Conservation (phyloP, 2,329 filamentous ascomycete genomes). For the Talaromyces sp. region DNA sequence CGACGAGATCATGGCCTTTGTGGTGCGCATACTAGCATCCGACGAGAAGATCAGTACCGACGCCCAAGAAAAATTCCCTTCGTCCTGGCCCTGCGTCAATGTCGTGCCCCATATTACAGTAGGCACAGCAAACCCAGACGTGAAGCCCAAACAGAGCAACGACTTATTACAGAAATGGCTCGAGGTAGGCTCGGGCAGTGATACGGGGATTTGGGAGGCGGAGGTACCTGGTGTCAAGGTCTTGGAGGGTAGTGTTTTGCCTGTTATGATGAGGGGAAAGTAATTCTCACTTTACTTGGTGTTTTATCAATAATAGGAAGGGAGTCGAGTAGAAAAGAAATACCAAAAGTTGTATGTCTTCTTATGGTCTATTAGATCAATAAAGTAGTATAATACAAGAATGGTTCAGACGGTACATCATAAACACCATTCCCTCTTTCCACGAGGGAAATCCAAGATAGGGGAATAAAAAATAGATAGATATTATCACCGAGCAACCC, state of each 20-base stretch:
- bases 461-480: too few species aligned
- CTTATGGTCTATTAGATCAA: neutral
- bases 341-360: neutral
- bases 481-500: too few species aligned
- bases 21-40: slow-evolving; percentile 60
- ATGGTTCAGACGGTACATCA: neutral
- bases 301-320: too few species aligned
- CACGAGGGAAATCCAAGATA: too few species aligned
- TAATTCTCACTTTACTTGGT: neutral
- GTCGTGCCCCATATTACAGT: slow-evolving; percentile 80
- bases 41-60: neutral
- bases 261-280: slow-evolving; percentile 38
- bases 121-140: slow-evolving; percentile 65
- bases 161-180: slow-evolving; percentile 73
- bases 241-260: slow-evolving; percentile 52
- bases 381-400: neutral
- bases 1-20: slow-evolving; percentile 81
- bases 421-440: too few species aligned
- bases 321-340: neutral
- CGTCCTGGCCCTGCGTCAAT: slow-evolving; percentile 67
- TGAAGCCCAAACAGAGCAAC: slow-evolving; percentile 96
- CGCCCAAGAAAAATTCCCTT: neutral
- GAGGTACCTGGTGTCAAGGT: slow-evolving; percentile 52
- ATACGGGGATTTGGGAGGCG: slow-evolving; percentile 52
- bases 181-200: slow-evolving; percentile 48